Percentiles rank a stretch among this genome's conserved stretches.
These are phyloP conservation scores for Plasmodiophora brassicae DNA, from an alignment of 208 protist species.

Conservation along the genomic window DNA sequence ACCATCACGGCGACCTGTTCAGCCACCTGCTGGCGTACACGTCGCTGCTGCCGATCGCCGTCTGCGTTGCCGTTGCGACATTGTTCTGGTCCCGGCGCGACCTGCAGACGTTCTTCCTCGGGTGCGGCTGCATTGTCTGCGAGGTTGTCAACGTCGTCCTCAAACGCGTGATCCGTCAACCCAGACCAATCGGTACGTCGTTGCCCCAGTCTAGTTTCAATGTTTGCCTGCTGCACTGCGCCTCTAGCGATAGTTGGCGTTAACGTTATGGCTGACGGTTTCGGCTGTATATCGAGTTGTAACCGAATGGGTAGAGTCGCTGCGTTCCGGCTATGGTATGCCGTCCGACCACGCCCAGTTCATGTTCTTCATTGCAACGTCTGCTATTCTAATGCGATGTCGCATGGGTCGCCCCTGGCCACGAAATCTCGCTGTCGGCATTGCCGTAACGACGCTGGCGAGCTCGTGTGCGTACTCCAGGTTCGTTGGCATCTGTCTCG, in stretches of 20 bases:
- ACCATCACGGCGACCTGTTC: not conserved
- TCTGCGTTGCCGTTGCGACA: not conserved
- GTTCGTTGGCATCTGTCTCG: not conserved
- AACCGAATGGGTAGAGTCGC: not conserved
- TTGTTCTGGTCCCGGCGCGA: not conserved
- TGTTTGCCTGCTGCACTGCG: no score
- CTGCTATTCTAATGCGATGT: not conserved
- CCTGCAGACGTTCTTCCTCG: not conserved
- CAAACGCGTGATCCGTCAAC: not conserved
- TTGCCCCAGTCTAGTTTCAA: no score
- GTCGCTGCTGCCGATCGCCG: not conserved
- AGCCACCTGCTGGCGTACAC: slow-evolving; percentile 18
- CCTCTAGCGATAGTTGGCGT: no score
- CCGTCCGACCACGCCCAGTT: slow-evolving; percentile 26
- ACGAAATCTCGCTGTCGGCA: not conserved
- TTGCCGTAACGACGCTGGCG: not conserved
- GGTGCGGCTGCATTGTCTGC: not conserved
- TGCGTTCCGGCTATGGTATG: slow-evolving; percentile 1
- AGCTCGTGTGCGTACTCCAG: not conserved
- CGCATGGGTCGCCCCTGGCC: not conserved
- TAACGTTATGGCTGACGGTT: not conserved
- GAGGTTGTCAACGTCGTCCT: not conserved
- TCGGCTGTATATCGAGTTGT: not conserved
- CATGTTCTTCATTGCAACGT: slow-evolving; percentile 23
- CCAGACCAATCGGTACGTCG: not conserved